Evolutionary conservation across 345 rosid species (phyloP), one percentile per base, ranked within the genome.

Genomic region (Euphorbia pulcherrima): DNA sequence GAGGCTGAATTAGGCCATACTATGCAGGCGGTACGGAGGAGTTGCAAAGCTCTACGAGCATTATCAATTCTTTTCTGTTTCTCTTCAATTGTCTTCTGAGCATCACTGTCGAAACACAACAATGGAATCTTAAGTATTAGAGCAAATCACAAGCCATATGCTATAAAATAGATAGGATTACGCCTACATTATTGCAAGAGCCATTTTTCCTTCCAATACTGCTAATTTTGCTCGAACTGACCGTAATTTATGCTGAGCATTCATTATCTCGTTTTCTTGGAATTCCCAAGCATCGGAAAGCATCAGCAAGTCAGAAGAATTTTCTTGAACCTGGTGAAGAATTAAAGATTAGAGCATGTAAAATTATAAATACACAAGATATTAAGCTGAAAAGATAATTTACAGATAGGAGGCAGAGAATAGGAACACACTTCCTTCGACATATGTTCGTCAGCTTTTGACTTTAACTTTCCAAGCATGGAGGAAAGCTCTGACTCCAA

Each of bases 201-300:
- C 83, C 92, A 89, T 91, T 79, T 89, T 94, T 68, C 97, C 99
- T 80, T 94, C 96, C 58, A 88, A 77, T 40, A 91, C 89, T 1
- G 86, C 92, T 77, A 91, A 56, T 78, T 87, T 91, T 30, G 97
- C 96, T 50, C 87, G 89, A 72, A 82, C 78, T 54, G 99, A 88
- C 62, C 97, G 87, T 76, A 94, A 66, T 75, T 80, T 83, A 80
- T 81, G 82, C 72, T 76, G 85, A 62, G 92, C 89, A 74, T 73
- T 69, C 69, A 85, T 83, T 75, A 91, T 83, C 77, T 88, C 93
- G 70, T 79, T 88, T 78, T 89, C 92, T 71, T 89, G 89, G 71
- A 82, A 94, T 80, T 94, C 99, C 90, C 77, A 83, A 56, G 87
- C 87, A 88, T 94, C 97, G 71, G 81, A 80, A 72, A 86, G 88